Conservation (phyloP, 2,329 filamentous ascomycete genomes). For the Pseudogymnoascus sp. region DNA sequence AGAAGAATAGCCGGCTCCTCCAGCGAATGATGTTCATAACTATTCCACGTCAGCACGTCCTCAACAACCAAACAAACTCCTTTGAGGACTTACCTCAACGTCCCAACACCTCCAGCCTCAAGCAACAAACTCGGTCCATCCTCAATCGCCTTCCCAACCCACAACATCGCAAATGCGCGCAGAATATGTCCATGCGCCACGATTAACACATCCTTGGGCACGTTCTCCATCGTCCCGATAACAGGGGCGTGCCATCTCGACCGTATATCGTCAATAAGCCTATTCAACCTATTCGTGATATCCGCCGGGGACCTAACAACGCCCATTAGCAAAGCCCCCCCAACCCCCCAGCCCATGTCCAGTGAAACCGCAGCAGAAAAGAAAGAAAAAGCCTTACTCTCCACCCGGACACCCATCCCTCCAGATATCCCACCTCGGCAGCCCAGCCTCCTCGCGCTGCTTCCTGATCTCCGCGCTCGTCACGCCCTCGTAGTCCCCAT, state of each 20-base stretch:
- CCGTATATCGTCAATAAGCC: slow-evolving; percentile 66
- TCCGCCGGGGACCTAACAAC: slow-evolving; percentile 45
- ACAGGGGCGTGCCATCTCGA: slow-evolving; percentile 52
- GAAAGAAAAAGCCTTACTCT: no score
- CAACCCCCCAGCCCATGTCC: no score
- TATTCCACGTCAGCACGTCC: background rate
- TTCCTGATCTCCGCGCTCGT: slow-evolving; percentile 61
- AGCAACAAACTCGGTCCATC: slow-evolving; percentile 72
- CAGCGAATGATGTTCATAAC: slow-evolving; percentile 73
- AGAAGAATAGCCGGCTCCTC: slow-evolving; percentile 73
- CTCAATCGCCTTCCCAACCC: slow-evolving; percentile 64
- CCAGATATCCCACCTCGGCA: slow-evolving; percentile 72
- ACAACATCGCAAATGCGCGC: slow-evolving; percentile 78
- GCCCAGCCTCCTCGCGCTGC: slow-evolving; percentile 47
- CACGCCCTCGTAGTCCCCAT: slow-evolving; percentile 78
- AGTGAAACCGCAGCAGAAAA: no score
- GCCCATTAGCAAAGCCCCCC: background rate
- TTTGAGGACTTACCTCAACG: slow-evolving; percentile 52
- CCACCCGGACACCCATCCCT: slow-evolving; percentile 77
- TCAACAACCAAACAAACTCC: background rate
- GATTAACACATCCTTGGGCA: slow-evolving; percentile 59
- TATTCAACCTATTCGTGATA: slow-evolving; percentile 63
- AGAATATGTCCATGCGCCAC: slow-evolving; percentile 89
- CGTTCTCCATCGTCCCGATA: slow-evolving; percentile 46
- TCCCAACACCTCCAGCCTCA: slow-evolving; percentile 81